A percentile compares a stretch with the other conserved stretches of the same genome.
Conservation (phyloP, 352 stramenopile genomes). For the Pythium periplocum region DNA sequence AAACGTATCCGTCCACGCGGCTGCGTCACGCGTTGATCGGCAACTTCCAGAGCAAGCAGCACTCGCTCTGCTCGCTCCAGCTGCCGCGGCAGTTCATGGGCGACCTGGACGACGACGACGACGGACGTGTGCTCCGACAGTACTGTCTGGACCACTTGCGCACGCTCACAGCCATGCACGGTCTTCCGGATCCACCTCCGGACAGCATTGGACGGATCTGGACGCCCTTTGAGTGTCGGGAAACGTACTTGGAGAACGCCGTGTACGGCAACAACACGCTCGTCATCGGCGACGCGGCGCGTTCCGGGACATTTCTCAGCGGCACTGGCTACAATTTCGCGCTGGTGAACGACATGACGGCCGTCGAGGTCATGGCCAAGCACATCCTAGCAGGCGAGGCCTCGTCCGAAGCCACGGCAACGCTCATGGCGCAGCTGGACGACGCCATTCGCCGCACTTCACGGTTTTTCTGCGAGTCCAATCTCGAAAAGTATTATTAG, state of each 20-base stretch:
- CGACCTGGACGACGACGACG: slow-evolving; percentile 18
- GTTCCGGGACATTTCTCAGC: slow-evolving; percentile 20
- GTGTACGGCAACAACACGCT: slow-evolving; percentile 19
- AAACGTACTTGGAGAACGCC: slow-evolving; percentile 16
- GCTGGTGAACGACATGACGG: slow-evolving; percentile 18
- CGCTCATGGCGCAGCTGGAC: slow-evolving; percentile 3
- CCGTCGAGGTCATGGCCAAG: slow-evolving; percentile 9
- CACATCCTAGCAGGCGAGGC: background rate
- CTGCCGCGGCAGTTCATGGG: slow-evolving; percentile 20
- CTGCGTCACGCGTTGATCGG: slow-evolving; percentile 18
- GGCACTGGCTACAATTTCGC: slow-evolving; percentile 25
- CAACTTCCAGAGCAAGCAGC: slow-evolving; percentile 13
- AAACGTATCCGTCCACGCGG: slow-evolving; percentile 9
- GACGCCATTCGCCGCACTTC: slow-evolving; percentile 14
- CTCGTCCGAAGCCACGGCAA: background rate
- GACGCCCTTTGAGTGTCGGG: slow-evolving; percentile 18
- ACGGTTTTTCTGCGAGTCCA: slow-evolving; percentile 21
- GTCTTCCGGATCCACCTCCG: slow-evolving; percentile 10
- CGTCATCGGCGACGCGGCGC: slow-evolving; percentile 19
- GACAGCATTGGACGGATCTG: slow-evolving; percentile 12
- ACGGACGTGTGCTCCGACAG: slow-evolving; percentile 10
- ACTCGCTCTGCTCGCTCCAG: slow-evolving; percentile 18
- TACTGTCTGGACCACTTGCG: slow-evolving; percentile 16
- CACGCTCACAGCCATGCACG: slow-evolving; percentile 7
- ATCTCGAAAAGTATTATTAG: slow-evolving; percentile 14